Base-by-base conservation (phyloP, 1,284 basidiomycete species). In the Ceratobasidium sp. region DNA sequence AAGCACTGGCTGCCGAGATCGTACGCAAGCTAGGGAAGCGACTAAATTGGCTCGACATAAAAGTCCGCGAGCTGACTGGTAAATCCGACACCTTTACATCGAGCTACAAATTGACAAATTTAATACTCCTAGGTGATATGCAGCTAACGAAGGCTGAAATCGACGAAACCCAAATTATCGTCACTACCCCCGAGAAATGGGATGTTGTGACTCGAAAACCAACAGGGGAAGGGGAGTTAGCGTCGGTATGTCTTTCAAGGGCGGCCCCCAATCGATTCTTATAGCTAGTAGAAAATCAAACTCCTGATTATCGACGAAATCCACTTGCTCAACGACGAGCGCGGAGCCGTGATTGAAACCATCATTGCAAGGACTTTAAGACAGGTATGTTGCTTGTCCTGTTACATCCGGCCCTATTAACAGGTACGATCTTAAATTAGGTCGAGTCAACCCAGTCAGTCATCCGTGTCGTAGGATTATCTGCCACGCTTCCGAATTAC, bases 131-230 rank as follows among this genome's bases (percentile, higher is more conserved):
- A 91, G 97, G 98, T 83, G 98, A 99, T 81, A 99, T 99, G 97
- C 98, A 99, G 82, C 84, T 99, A 81, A 97, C 98, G 1, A 93
- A 94, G 80, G 89, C 91, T 41, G 97, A 99, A 83, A 97, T 99
- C 76, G 92, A 92, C 2, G 92, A 95, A 82, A 99, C 98, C 17
- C 98, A 99, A 81, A 94, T 99, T 75, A 99, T 99, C 76, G 96
- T 99, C 14, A 99, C 98, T 0, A 99, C 98, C 0, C 98, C 98
- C 0, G 98, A 99, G 82, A 99, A 99, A 83, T 99, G 98, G 98
- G 98, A 99, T 79, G 98, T 99, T 0, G 98, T 99, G 0, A 99
- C 98, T 7, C 88, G 98, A 76, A 99, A 98, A 82, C 96, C 97
- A 0, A 96, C 94, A 0, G 97, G 97, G 7, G 97, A 99, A 83